A percentile compares a stretch with the other conserved stretches of the same genome.
Evolutionary conservation across 768 basidiomycete genomes (phyloP).

Genomic region (Boletus speciosus): DNA sequence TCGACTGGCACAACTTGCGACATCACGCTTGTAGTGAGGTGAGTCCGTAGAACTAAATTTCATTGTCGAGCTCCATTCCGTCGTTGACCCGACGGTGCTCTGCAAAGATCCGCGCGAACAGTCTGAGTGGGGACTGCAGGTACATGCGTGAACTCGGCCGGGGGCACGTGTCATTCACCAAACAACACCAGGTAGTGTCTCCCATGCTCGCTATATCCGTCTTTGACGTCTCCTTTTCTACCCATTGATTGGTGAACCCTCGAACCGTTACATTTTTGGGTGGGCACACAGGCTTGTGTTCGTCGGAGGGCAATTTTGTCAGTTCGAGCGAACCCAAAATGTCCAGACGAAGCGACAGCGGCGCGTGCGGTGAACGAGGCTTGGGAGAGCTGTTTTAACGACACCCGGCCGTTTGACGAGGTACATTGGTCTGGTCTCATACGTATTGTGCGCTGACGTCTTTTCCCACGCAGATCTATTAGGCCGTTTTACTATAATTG

Average conservation of each 20-base stretch:
- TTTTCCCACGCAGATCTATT: conserved; percentile 34
- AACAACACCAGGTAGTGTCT: conserved; percentile 82
- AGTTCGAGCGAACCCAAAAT: conserved; percentile 75
- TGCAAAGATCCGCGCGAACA: conserved; percentile 88
- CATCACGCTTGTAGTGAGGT: conserved; percentile 99
- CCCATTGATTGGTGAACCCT: conserved; percentile 1
- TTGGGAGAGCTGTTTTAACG: conserved; percentile 94
- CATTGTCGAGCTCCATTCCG: not conserved
- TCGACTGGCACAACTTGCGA: conserved; percentile 84
- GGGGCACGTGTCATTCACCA: conserved; percentile 76
- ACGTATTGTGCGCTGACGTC: not conserved
- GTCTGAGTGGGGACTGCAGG: conserved; percentile 88
- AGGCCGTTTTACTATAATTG: conserved; percentile 8
- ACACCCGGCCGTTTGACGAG: conserved; percentile 97
- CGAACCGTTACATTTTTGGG: conserved; percentile 4
- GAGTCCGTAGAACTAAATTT: conserved; percentile 22
- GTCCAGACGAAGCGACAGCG: conserved; percentile 71
- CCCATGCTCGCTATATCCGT: conserved; percentile 8
- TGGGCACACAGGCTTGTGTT: conserved; percentile 68
- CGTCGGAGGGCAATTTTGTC: conserved; percentile 83
- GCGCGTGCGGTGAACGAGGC: conserved; percentile 93
- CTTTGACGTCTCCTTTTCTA: conserved; percentile 5
- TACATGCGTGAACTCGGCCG: conserved; percentile 79
- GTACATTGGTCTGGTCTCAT: conserved; percentile 35
- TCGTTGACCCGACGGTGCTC: not conserved